Percentiles rank a stretch among this genome's conserved stretches.
phyloP scores from a whole-genome alignment of 129 eudicot genomes.

The Flaveria ramosissima region DNA sequence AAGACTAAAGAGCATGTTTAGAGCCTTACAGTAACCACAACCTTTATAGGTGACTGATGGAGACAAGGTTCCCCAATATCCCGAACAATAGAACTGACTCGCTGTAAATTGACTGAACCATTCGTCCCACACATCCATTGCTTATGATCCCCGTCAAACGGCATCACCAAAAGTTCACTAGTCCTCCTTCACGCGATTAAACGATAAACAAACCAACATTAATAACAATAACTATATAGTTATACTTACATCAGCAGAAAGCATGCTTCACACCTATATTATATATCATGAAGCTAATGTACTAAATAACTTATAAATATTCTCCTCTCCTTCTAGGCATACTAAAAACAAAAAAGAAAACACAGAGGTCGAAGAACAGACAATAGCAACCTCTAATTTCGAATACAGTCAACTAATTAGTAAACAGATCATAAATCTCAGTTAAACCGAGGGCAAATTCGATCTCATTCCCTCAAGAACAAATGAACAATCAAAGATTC shows the following conservation, averaged over 20 bases:
- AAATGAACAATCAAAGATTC: neutral
- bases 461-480: neutral
- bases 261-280: no score
- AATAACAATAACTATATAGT: neutral
- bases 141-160: conserved; percentile 65
- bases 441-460: neutral
- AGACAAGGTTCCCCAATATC: conserved; percentile 95
- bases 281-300: neutral
- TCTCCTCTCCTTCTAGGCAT: no score
- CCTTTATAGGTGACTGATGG: conserved; percentile 84
- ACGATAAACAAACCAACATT: neutral
- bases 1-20: conserved; percentile 27
- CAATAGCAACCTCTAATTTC: neutral
- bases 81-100: conserved; percentile 83
- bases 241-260: neutral
- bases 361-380: no score
- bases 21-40: conserved; percentile 79
- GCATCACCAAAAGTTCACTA: conserved; percentile 48
- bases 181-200: conserved; percentile 1
- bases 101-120: conserved; percentile 62
- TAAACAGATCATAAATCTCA: conserved; percentile 10
- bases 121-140: conserved; percentile 87
- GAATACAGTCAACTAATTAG: conserved; percentile 1
- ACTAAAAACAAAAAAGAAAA: no score
- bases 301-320: neutral